Evolutionary conservation across 2,329 filamentous ascomycete genomes (phyloP), one percentile per base, ranked within the genome.

Genomic region (Raffaelea albimanens): DNA sequence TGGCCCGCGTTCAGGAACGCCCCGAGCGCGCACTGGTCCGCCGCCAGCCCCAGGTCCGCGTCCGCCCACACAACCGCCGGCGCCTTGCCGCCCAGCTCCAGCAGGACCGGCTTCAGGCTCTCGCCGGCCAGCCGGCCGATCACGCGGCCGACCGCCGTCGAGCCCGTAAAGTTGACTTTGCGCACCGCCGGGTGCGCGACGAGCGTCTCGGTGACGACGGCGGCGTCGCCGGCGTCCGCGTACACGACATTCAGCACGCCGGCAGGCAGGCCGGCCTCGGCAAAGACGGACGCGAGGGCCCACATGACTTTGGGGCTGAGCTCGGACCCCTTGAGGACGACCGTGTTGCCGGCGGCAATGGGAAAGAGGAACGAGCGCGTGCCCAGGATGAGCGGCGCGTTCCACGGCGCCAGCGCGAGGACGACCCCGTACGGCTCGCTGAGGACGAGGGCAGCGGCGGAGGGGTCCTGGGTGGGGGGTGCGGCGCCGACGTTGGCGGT

Each of bases 91-190:
- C 89, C 88, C 1, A 95, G 71, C 63, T 95, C 88, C 57, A 94
- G 74, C 2, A 94, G 68, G 2, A 86, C 74, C 0, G 87, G 87
- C 70, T 95, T 95, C 40, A 93, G 70, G 57, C 84, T 68, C 60
- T 84, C 78, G 25, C 84, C 88, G 0, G 85, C 84, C 8, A 79
- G 72, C 18, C 72, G 70, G 16, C 79, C 85, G 49, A 95, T 78
- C 59, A 88, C 82, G 25, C 79, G 75, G 1, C 88, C 88, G 0
- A 93, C 82, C 0, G 64, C 63, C 0, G 87, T 88, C 57, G 79
- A 85, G 22, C 88, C 88, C 0, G 88, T 95, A 64, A 94, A 95
- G 67, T 88, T 93, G 61, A 95, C 73, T 68, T 94, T 93, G 62
- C 80, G 84, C 50, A 94, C 68, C 0, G 71, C 69, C 0, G 77